Base-by-base conservation (phyloP, 2,329 filamentous ascomycete genomes). In the Polychaeton citri region DNA sequence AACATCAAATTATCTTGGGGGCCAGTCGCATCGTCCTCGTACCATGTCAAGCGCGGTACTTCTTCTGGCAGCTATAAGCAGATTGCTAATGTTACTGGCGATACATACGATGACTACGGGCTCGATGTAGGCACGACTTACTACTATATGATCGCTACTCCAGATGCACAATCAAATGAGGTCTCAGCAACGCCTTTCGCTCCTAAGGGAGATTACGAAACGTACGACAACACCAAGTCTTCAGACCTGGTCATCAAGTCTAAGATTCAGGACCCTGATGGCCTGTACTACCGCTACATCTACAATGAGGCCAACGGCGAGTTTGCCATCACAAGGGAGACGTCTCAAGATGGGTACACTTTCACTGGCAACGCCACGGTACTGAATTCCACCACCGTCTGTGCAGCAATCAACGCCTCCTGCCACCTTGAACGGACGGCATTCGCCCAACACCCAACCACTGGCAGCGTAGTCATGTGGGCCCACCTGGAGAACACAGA, bases 251-350 rank as follows among this genome's bases (percentile, higher is more conserved):
- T 24, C 5, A 30, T 43, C 18, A 45, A 43, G 37, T 39, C 40
- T 4, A 36, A 42, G 6, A 36, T 47, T 19, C 33, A 15, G 32
- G 40, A n/a, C n/a, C n/a, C 16, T 4, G 37, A 41, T 26, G 40
- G 40, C 2, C 34, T 45, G n/a, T 48, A 45, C 35, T 48, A 48
- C 37, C 38, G 36, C 5, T 45, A 48, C 39, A 46, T 42, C 26
- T 48, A 43, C 31, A 39, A 43, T 18, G 36, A 37, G 4, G 19
- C 36, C 5, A 41, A 45, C 7, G 41, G 42, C 3, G 38, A 39
- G 34, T 42, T 43, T 16, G 38, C 40, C 19, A 42, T 46, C 13
- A 38, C 43, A 2, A 40, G 43, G 32, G 43, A 45, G 30, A 48
- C 45, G 2, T 46, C 45, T 3, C 21, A 34, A 6, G 41, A 48